These are phyloP conservation scores for Tricholoma furcatifolium DNA, from an alignment of 768 basidiomycete species.

Conservation along the genomic window DNA sequence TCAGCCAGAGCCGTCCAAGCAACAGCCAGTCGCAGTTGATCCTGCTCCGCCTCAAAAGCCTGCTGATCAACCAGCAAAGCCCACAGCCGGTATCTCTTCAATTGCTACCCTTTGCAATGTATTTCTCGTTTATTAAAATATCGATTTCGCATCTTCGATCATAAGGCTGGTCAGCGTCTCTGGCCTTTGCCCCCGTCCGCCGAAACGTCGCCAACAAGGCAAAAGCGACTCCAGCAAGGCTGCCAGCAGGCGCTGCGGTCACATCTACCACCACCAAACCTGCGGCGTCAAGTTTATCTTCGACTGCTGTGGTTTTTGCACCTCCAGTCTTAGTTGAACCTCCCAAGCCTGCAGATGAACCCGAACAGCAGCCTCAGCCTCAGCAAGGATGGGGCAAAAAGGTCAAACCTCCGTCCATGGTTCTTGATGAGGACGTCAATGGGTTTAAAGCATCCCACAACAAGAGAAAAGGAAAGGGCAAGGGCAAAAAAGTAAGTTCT, in stretches of 20 bases:
- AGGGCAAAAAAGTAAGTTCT: constrained; percentile 57
- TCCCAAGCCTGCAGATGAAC: constrained; percentile 24
- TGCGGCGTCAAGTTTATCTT: constrained; percentile 33
- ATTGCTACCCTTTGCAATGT: constrained; percentile 45
- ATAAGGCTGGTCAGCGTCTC: constrained; percentile 86
- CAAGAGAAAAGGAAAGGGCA: constrained; percentile 55
- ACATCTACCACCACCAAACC: too few species aligned
- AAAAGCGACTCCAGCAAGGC: constrained; percentile 49
- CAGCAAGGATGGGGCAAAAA: constrained; percentile 85
- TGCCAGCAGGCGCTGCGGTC: constrained; percentile 65
- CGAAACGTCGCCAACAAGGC: constrained; percentile 56
- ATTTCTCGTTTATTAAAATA: constrained; percentile 60
- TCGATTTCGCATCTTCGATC: constrained; percentile 32
- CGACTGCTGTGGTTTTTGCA: constrained; percentile 70
- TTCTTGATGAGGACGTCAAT: constrained; percentile 86
- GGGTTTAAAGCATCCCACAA: constrained; percentile 67
- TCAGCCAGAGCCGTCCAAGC: constrained; percentile 16
- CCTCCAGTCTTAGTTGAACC: constrained; percentile 58
- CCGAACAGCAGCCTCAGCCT: constrained; percentile 28
- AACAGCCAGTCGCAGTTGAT: constrained; percentile 24
- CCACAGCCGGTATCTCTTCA: constrained; percentile 60
- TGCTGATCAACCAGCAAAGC: constrained; percentile 33
- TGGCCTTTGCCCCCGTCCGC: constrained; percentile 85
- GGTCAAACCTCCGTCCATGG: constrained; percentile 88
- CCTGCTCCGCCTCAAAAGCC: constrained; percentile 27